Evolutionary conservation across 2,329 filamentous ascomycete genomes (phyloP).

Genomic region (Neonectria magnoliae): DNA sequence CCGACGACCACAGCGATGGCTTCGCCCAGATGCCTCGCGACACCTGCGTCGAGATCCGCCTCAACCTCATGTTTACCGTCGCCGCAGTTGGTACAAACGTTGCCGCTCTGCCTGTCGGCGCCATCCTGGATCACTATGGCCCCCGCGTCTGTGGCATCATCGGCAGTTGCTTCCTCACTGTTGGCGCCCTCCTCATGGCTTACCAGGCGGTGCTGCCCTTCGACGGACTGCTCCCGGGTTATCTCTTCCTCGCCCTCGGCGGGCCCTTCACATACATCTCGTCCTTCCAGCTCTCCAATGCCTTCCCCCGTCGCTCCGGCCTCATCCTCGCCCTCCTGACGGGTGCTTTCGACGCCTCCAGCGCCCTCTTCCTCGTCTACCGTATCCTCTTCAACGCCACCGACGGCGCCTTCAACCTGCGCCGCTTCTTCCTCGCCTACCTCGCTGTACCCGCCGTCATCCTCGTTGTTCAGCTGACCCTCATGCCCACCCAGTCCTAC

Average conservation of each 20-base stretch:
- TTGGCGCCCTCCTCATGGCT: constrained; percentile 78
- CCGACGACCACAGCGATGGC: constrained; percentile 14
- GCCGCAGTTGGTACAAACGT: constrained; percentile 91
- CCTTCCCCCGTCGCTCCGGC: constrained; percentile 80
- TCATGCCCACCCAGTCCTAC: constrained; percentile 82
- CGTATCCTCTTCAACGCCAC: constrained; percentile 74
- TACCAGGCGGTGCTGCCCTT: constrained; percentile 67
- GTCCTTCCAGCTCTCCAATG: constrained; percentile 85
- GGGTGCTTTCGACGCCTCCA: constrained; percentile 85
- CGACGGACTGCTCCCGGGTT: constrained; percentile 79
- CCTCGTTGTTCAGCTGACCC: constrained; percentile 70
- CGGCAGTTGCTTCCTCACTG: constrained; percentile 73
- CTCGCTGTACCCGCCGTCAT: constrained; percentile 76
- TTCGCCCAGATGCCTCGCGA: constrained; percentile 37
- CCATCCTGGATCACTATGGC: constrained; percentile 84
- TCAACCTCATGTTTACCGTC: constrained; percentile 94
- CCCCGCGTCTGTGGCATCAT: constrained; percentile 78
- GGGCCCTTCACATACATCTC: constrained; percentile 86
- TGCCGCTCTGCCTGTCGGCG: constrained; percentile 84
- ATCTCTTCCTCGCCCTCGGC: constrained; percentile 79
- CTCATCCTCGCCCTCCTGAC: constrained; percentile 83
- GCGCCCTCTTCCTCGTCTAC: constrained; percentile 80
- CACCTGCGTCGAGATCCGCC: constrained; percentile 63
- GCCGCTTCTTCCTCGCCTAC: constrained; percentile 77
- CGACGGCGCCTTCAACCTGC: constrained; percentile 64